These are phyloP conservation scores for Globisporangium cylindrosporum DNA, from an alignment of 352 stramenopile genomes.

Conservation along the genomic window DNA sequence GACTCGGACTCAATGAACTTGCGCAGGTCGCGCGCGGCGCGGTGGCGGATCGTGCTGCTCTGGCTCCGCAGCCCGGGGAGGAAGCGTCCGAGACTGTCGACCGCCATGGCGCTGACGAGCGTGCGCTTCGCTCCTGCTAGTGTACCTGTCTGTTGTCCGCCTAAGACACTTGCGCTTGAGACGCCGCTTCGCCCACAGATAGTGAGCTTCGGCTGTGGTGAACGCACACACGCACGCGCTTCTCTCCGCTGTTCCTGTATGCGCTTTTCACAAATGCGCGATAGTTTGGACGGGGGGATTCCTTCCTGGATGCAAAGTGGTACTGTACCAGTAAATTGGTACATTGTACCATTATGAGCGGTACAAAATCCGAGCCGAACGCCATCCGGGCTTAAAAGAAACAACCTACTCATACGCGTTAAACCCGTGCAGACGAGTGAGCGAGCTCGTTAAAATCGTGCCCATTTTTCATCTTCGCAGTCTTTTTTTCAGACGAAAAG, in stretches of 20 bases:
- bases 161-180: not conserved
- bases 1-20: conserved; percentile 86
- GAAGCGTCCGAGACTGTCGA: conserved; percentile 70
- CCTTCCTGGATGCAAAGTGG: conserved; percentile 1
- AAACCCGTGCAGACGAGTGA: not conserved
- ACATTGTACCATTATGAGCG: not conserved
- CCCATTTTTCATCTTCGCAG: not conserved
- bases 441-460: too few relatives aligned
- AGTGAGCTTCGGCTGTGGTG: not conserved
- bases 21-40: conserved; percentile 70
- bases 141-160: not conserved
- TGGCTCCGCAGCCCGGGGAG: conserved; percentile 69
- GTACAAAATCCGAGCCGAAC: not conserved
- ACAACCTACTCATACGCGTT: not conserved
- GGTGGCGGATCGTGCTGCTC: conserved; percentile 59
- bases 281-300: not conserved
- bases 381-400: not conserved
- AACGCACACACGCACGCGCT: not conserved
- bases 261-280: conserved; percentile 3
- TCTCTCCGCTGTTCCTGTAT: not conserved
- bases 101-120: conserved; percentile 5
- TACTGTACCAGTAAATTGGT: not conserved
- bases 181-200: not conserved
- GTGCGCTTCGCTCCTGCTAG: not conserved
- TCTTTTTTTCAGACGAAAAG: not conserved